A percentile compares a stretch with the other conserved stretches of the same genome.
These are phyloP conservation scores for Pharnaceum exiguum DNA, from an alignment of 148 eudicot genomes.

Conservation along the genomic window DNA sequence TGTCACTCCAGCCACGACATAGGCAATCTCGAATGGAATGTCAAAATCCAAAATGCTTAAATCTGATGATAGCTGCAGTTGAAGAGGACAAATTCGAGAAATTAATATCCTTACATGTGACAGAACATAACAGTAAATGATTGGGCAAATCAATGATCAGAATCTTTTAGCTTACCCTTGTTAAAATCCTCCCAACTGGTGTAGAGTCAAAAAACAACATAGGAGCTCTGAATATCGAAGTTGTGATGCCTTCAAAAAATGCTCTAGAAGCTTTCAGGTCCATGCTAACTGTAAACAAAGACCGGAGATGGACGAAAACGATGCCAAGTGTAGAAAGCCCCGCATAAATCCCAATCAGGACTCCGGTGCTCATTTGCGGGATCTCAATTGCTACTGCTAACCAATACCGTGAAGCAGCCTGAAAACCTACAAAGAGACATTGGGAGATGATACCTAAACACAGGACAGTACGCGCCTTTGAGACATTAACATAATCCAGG, in stretches of 20 bases:
- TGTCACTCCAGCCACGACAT: constrained; percentile 24
- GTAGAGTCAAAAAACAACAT: constrained; percentile 77
- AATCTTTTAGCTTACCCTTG: constrained; percentile 36
- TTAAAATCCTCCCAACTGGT: constrained; percentile 62
- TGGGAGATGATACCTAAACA: constrained; percentile 20
- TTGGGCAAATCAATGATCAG: background rate
- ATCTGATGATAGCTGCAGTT: constrained; percentile 59
- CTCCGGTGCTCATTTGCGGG: constrained; percentile 27
- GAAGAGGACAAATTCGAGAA: background rate
- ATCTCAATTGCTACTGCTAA: constrained; percentile 41
- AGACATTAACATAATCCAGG: constrained; percentile 33
- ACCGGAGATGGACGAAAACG: constrained; percentile 41
- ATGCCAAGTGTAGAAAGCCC: constrained; percentile 35
- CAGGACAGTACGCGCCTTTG: no score
- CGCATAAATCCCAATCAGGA: constrained; percentile 41
- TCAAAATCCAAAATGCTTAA: constrained; percentile 53
- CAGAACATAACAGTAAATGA: no score
- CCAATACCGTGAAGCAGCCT: constrained; percentile 54
- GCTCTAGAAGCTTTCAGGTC: constrained; percentile 54
- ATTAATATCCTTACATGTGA: background rate
- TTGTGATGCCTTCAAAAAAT: constrained; percentile 36
- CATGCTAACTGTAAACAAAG: constrained; percentile 38
- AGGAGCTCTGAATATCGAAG: constrained; percentile 56
- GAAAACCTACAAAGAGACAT: constrained; percentile 34
- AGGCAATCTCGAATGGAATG: constrained; percentile 33